Evolutionary conservation across 179 eudicot genomes (phyloP), one percentile per base, ranked within the genome.

Genomic region (Silene vulgaris): DNA sequence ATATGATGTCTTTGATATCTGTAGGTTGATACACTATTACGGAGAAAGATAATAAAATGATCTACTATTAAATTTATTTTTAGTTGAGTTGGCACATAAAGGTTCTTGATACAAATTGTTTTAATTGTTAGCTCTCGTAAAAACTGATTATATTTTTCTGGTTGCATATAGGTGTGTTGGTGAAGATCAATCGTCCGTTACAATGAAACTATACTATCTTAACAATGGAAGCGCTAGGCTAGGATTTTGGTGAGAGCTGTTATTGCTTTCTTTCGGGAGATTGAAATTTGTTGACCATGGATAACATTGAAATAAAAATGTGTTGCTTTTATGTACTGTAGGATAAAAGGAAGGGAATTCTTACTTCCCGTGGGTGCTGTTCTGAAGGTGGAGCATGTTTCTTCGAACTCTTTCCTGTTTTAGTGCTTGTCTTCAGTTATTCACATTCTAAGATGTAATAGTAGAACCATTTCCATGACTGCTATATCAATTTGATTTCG

Each of bases 201-300:
- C 97, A 20, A 80, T 92, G 28, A 95, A 85, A 76, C 74, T 95
- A 45, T 93, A 90, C 81, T 95, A 95, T 82, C 89, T 95, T 17
- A 88, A 80, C 73, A 95, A 88, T 84, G 99, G 99, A 82, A 95
- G 99, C 74, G 99, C 99, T 79, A 86, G 99, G 77, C 87, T 95
- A 78, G 99, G 99, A 65, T 90, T 95, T 76, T 91, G 97, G 99
- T 95, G 84, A 89, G 93, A 89, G 93, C 59, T 71, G 19, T 76
- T 28, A 52, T 77, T 29, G n/a, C 30, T 35, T 14, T 62, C 64
- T 45, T 65, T 23, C 64, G 23, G 60, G 5, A 14, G 57, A 67
- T 35, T 9, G 45, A 54, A 40, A 21, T 37, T 43, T 73, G 8
- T 40, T 59, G 26, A 26, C 28, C 30, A 14, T 43, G n/a, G 68